These are phyloP conservation scores for Rhynchospora breviuscula DNA, from an alignment of 176 grass and related monocot species.

Conservation along the genomic window DNA sequence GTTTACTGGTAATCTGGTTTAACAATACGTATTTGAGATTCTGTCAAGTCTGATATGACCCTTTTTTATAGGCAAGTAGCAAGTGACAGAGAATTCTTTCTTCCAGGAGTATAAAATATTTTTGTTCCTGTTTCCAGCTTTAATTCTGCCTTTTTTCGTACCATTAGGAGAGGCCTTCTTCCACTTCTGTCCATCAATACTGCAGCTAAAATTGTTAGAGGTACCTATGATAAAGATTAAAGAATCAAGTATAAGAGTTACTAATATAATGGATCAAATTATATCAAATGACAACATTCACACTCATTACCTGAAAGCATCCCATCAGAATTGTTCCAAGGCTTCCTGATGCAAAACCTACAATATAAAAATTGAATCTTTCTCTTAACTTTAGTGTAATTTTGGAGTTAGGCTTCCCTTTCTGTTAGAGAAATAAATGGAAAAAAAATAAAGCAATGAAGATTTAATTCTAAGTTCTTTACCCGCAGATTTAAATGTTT, in stretches of 20 bases:
- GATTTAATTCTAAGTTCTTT: neutral
- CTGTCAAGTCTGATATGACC: neutral
- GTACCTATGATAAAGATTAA: slow-evolving; percentile 13
- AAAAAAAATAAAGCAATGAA: neutral
- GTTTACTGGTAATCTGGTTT: neutral
- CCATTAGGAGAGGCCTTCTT: slow-evolving; percentile 48
- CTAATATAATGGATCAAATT: neutral
- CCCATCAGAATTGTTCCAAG: slow-evolving; percentile 57
- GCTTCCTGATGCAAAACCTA: slow-evolving; percentile 54
- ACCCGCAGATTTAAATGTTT: slow-evolving; percentile 69
- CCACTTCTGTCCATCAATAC: slow-evolving; percentile 53
- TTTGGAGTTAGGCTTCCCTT: neutral
- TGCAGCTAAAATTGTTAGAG: slow-evolving; percentile 38
- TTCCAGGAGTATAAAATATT: neutral
- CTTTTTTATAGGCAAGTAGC: no score
- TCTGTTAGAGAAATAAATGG: neutral
- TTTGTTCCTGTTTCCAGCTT: neutral
- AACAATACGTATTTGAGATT: neutral
- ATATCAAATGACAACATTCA: neutral
- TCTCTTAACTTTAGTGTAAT: neutral
- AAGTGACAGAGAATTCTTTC: no score
- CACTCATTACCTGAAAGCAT: slow-evolving; percentile 35
- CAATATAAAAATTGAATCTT: neutral
- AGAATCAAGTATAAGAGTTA: neutral
- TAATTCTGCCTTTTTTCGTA: neutral